These are phyloP conservation scores for Colletotrichum sp. DNA, from an alignment of 2,329 filamentous ascomycete genomes.

Conservation along the genomic window DNA sequence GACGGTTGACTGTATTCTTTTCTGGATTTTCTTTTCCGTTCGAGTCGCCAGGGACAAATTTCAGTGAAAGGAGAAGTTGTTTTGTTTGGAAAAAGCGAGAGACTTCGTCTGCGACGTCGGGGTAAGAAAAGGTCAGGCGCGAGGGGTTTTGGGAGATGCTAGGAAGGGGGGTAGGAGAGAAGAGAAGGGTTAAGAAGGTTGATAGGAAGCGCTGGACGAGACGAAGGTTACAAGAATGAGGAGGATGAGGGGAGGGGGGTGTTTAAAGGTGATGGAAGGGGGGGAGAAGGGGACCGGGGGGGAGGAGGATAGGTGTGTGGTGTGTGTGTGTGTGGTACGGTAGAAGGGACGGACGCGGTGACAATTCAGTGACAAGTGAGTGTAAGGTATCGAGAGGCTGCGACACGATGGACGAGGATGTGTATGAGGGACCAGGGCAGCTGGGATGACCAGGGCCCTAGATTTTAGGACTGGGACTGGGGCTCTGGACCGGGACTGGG, in stretches of 20 bases:
- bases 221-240: constrained; percentile 9
- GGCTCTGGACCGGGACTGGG: neutral
- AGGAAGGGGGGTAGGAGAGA: neutral
- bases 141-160: neutral
- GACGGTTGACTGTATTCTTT: neutral
- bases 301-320: neutral
- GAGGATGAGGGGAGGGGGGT: constrained; percentile 16
- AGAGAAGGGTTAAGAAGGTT: constrained; percentile 15
- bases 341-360: constrained; percentile 2
- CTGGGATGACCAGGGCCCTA: constrained; percentile 10
- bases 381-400: constrained; percentile 1
- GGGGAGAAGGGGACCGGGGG: neutral
- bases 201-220: constrained; percentile 14
- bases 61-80: neutral
- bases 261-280: constrained; percentile 16
- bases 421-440: neutral
- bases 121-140: constrained; percentile 12
- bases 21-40: neutral
- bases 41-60: neutral
- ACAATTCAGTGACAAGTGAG: constrained; percentile 19
- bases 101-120: constrained; percentile 18
- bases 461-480: neutral
- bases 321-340: neutral
- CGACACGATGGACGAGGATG: constrained; percentile 7
- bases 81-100: constrained; percentile 9